Base-by-base conservation (phyloP, 2,329 filamentous ascomycete genomes). In the Westerdykella sp. region DNA sequence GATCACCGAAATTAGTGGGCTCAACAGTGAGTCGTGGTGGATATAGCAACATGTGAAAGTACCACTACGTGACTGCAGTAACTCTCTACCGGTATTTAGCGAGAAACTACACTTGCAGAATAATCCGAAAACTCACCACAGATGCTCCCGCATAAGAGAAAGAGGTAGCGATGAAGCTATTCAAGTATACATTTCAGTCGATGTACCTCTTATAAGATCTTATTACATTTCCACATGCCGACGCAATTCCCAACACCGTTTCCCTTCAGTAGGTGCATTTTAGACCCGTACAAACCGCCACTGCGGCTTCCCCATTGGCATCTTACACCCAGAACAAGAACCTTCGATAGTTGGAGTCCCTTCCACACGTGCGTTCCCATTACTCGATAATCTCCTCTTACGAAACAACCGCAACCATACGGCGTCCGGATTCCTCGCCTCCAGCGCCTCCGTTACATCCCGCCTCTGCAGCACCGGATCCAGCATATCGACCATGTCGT, bases 371-470 rank as follows among this genome's bases (percentile, higher is more conserved):
- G 14, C 40, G 13, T 16, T 14, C 36, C 13, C 16, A 41, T 16
- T 28, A 25, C 5, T 28, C 11, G 25, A 28, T 9, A 28, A 28
- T 22, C 42, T 43, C 5, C 47, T 41, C 39, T 48, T 59, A 43
- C 51, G 55, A 15, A 56, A 56, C 30, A 60, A 11, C 6, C 56
- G 50, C 41, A 91, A 66, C 87, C 87, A 94, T 4, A 93, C 83
- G 1, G 84, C 83, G 69, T 93, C 87, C 1, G 75, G 71, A 62
- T 91, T 89, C 41, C 84, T 69, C 3, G 61, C 67, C 51, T 85
- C 80, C 37, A 93, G 65, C 10, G 78, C 80, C 28, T 69, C 66
- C 38, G 72, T 75, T 10, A 83, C 74, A 38, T 77, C 70, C 1
- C 56, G 42, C 22, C 73, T 65, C 6, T 56, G 54, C 5, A 70